A percentile compares a stretch with the other conserved stretches of the same genome.
phyloP scores from a whole-genome alignment of 2,329 filamentous ascomycete genomes.

The Pseudocercospora cruenta region DNA sequence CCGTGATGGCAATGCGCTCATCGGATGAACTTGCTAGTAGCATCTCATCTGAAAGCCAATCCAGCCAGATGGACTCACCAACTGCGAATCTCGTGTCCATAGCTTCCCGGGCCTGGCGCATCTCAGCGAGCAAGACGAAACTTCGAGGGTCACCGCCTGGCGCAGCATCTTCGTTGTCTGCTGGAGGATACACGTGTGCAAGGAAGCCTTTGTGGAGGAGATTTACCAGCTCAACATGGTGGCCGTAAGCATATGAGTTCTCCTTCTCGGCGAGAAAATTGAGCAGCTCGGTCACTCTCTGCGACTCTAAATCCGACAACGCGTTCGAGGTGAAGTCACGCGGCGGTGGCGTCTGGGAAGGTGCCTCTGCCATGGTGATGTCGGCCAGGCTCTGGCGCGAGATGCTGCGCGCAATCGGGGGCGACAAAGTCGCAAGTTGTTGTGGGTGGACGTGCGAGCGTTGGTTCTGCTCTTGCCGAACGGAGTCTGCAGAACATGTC shows the following conservation, averaged over 20 bases:
- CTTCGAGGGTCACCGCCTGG: conserved; percentile 40
- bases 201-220: conserved; percentile 54
- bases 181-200: conserved; percentile 42
- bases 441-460: conserved; percentile 30
- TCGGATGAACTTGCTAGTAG: conserved; percentile 64
- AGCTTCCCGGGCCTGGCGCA: conserved; percentile 57
- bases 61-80: conserved; percentile 77
- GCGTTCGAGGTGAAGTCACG: conserved; percentile 48
- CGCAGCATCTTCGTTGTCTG: conserved; percentile 25
- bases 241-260: conserved; percentile 55
- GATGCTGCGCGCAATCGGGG: conserved; percentile 42
- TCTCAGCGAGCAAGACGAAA: conserved; percentile 50
- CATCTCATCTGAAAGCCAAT: conserved; percentile 74
- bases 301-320: conserved; percentile 48
- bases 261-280: conserved; percentile 50
- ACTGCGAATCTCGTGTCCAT: conserved; percentile 69
- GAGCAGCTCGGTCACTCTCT: conserved; percentile 50
- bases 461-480: conserved; percentile 36
- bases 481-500: conserved; percentile 36
- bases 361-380: conserved; percentile 52
- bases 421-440: conserved; percentile 30
- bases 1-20: conserved; percentile 69
- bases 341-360: conserved; percentile 46
- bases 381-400: conserved; percentile 51
- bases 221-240: conserved; percentile 52